Percentiles rank a stretch among this genome's conserved stretches.
Evolutionary conservation across 2,329 filamentous ascomycete genomes (phyloP).

Genomic region (Neoarthrinium moseri): DNA sequence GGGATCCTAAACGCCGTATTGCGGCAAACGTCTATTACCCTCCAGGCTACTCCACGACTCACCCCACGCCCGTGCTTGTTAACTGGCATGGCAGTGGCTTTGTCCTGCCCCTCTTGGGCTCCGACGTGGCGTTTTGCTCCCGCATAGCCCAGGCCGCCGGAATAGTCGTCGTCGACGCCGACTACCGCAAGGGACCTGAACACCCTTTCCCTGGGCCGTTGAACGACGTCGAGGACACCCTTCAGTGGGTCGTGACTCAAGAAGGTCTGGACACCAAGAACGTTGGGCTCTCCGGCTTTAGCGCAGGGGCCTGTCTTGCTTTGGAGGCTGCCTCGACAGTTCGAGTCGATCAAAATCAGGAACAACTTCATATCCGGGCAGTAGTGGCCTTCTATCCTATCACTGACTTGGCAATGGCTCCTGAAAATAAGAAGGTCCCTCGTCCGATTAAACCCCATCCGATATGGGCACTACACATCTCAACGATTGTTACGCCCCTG

Average conservation of each 20-base stretch:
- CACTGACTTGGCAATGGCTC: background rate
- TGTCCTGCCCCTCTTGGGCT: conserved; percentile 12
- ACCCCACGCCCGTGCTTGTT: conserved; percentile 11
- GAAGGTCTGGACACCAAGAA: background rate
- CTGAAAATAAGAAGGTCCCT: background rate
- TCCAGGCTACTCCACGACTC: background rate
- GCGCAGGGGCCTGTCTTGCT: conserved; percentile 1
- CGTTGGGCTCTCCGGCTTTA: background rate
- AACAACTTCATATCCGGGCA: too few species aligned
- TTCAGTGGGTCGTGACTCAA: background rate
- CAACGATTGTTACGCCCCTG: background rate
- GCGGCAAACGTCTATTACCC: conserved; percentile 14
- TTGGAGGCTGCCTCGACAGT: background rate
- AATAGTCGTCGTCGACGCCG: background rate
- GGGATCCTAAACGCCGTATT: conserved; percentile 12
- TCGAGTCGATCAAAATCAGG: too few species aligned
- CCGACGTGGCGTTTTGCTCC: conserved; percentile 14
- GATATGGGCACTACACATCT: background rate
- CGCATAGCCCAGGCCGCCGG: conserved; percentile 10
- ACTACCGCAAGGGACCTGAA: conserved; percentile 51
- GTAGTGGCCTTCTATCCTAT: background rate
- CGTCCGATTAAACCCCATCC: background rate
- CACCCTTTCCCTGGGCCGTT: conserved; percentile 42
- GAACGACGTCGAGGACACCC: conserved; percentile 1
- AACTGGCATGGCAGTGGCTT: conserved; percentile 20